These are phyloP conservation scores for Trichoderma gracile DNA, from an alignment of 2,329 filamentous ascomycete genomes.

Conservation along the genomic window DNA sequence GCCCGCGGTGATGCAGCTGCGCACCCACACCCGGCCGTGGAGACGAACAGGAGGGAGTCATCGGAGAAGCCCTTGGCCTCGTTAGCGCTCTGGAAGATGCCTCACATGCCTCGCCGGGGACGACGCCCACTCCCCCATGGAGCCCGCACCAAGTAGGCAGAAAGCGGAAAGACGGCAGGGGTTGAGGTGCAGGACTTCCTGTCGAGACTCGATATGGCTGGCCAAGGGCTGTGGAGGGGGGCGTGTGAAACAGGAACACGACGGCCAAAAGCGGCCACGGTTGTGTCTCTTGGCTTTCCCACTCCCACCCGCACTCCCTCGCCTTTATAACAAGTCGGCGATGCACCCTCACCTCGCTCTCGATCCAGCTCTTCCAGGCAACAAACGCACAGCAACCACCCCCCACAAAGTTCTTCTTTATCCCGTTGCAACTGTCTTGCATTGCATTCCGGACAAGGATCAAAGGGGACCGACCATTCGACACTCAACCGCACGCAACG, in stretches of 20 bases:
- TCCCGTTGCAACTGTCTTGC: background rate
- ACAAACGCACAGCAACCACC: constrained; percentile 18
- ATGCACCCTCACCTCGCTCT: constrained; percentile 27
- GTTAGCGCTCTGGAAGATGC: constrained; percentile 21
- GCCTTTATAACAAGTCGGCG: constrained; percentile 23
- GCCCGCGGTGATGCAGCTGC: background rate
- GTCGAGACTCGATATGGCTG: constrained; percentile 18
- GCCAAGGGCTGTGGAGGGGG: constrained; percentile 12
- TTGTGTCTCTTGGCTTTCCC: constrained; percentile 2
- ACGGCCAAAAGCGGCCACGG: constrained; percentile 17
- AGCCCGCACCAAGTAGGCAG: constrained; percentile 18
- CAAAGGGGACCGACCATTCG: background rate
- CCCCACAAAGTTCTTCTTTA: constrained; percentile 15
- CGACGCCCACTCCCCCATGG: background rate
- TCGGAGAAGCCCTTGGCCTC: constrained; percentile 20
- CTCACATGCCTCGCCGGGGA: constrained; percentile 23
- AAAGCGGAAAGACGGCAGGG: constrained; percentile 24
- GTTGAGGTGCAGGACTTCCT: constrained; percentile 11
- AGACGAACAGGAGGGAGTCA: constrained; percentile 25
- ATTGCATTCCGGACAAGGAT: constrained; percentile 16
- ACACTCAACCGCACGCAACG: background rate
- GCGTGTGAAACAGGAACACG: constrained; percentile 22
- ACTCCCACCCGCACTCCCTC: constrained; percentile 1
- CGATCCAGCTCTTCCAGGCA: constrained; percentile 24
- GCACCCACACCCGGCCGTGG: constrained; percentile 20